A percentile compares a stretch with the other conserved stretches of the same genome.
phyloP scores from a whole-genome alignment of 208 protist genomes.

The Crithidia sp. region DNA sequence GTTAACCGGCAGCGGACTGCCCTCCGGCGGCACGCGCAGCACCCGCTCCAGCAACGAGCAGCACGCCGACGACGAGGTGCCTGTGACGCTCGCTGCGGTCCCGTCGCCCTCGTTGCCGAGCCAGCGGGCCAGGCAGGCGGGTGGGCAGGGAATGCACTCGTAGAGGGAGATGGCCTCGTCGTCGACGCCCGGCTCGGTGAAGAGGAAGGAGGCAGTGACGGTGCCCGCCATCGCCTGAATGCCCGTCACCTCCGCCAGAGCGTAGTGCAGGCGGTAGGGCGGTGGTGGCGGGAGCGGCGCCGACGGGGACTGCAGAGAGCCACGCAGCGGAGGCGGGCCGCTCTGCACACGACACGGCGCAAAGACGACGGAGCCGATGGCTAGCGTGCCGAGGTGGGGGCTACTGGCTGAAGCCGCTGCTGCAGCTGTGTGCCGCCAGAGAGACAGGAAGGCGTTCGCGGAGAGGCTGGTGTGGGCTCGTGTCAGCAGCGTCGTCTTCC shows the following conservation, averaged over 20 bases:
- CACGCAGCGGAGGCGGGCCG: neutral
- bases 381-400: slow-evolving; percentile 23
- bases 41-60: slow-evolving; percentile 48
- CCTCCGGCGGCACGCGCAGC: slow-evolving; percentile 24
- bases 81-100: neutral
- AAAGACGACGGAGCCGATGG: slow-evolving; percentile 36
- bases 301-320: neutral
- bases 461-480: neutral
- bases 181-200: slow-evolving; percentile 68
- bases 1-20: slow-evolving; percentile 34
- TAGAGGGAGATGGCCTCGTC: slow-evolving; percentile 72
- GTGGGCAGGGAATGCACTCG: slow-evolving; percentile 64
- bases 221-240: slow-evolving; percentile 65
- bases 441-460: slow-evolving; percentile 19
- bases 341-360: slow-evolving; percentile 25
- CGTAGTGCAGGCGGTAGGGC: slow-evolving; percentile 35
- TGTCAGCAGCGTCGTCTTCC: neutral
- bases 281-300: neutral
- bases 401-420: neutral
- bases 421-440: slow-evolving; percentile 17
- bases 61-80: neutral
- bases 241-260: slow-evolving; percentile 69
- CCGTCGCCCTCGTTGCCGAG: neutral
- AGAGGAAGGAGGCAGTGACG: slow-evolving; percentile 66
- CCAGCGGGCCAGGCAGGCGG: slow-evolving; percentile 30